These are phyloP conservation scores for Apiospora pterosperma DNA, from an alignment of 2,329 filamentous ascomycete genomes.

Conservation along the genomic window DNA sequence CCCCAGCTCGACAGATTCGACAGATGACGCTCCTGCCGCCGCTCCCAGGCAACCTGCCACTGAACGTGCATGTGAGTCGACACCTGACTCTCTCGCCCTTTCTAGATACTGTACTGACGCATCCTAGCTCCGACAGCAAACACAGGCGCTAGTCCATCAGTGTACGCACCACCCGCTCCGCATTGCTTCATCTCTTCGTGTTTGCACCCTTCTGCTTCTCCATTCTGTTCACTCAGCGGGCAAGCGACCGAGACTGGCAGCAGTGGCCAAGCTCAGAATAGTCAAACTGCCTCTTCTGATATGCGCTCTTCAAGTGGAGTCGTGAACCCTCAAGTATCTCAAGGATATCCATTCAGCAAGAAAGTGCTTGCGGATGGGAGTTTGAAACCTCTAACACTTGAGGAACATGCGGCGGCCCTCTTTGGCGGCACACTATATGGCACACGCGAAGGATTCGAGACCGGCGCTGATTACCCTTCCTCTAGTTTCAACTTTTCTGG, in stretches of 20 bases:
- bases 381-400: neutral
- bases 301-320: constrained; percentile 26
- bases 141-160: constrained; percentile 35
- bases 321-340: neutral
- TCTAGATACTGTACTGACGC: constrained; percentile 11
- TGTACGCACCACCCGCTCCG: constrained; percentile 39
- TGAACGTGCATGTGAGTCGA: neutral
- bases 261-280: neutral
- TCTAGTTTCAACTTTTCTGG: constrained; percentile 44
- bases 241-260: neutral
- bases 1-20: constrained; percentile 6
- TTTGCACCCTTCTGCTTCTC: neutral
- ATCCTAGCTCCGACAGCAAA: constrained; percentile 13
- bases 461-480: constrained; percentile 29
- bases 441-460: constrained; percentile 10
- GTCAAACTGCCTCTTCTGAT: neutral
- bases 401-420: neutral
- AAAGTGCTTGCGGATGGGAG: neutral
- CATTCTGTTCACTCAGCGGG: neutral
- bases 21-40: neutral
- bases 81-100: neutral
- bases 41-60: neutral
- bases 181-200: neutral
- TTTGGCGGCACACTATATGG: neutral
- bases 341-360: neutral